These are phyloP conservation scores for Vinca minor DNA, from an alignment of 257 asterid species.

Conservation along the genomic window DNA sequence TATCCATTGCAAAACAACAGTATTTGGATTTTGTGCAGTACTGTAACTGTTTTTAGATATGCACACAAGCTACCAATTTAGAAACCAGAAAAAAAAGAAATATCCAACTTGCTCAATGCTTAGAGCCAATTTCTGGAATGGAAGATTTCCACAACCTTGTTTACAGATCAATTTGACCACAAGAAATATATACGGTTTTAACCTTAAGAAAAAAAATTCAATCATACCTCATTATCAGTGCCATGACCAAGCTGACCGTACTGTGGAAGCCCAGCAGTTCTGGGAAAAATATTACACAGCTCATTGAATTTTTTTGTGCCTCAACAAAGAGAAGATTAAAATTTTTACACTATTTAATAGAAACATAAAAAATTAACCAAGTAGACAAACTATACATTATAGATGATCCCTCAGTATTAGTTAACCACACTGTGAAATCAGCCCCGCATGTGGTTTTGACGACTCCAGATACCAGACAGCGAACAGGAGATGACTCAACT, in stretches of 20 bases:
- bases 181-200: neutral
- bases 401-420: slow-evolving; percentile 81
- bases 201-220: slow-evolving; percentile 2
- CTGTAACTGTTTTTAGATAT: neutral
- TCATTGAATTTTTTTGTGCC: slow-evolving; percentile 10
- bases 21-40: neutral
- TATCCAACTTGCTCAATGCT: too few relatives aligned
- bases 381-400: slow-evolving; percentile 66
- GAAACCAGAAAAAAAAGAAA: neutral
- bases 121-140: neutral
- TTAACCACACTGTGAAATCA: slow-evolving; percentile 93
- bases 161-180: neutral
- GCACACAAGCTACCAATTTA: neutral
- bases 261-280: slow-evolving; percentile 98
- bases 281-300: slow-evolving; percentile 25
- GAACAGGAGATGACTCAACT: slow-evolving; percentile 69
- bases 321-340: neutral
- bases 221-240: slow-evolving; percentile 78
- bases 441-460: slow-evolving; percentile 68
- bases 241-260: slow-evolving; percentile 99
- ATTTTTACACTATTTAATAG: neutral
- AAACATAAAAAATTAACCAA: slow-evolving; percentile 11
- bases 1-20: neutral
- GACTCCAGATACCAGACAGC: slow-evolving; percentile 61
- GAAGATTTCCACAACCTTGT: neutral